Evolutionary conservation across 495 filamentous ascomycete species (phyloP), one percentile per base, ranked within the genome.

Genomic region (Penicillium diatomitis): DNA sequence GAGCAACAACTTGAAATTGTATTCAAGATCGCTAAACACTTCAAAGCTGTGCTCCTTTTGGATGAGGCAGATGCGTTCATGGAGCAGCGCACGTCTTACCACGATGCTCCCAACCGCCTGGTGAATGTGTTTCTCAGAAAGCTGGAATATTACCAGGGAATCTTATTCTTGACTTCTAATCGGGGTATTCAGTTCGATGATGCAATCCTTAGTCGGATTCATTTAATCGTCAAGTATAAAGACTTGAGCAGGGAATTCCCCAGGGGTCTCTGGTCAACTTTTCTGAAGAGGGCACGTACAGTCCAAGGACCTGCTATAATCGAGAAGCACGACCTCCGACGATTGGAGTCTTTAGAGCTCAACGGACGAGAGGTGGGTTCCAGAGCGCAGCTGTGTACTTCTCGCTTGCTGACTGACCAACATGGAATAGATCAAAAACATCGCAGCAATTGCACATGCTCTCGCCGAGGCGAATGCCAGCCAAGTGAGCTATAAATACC

Each of bases 131-230:
- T 81, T 47, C 61, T 82, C 40, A 65, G 77, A 28, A 73, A 74
- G 55, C 62, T 82, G 3, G 77, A 83, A 60, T 80, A 80, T 56
- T 81, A 73, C 41, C 61, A 74, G 37, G 65, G 67, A 33, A 47
- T 68, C 6, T 53, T 70, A 30, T 66, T 66, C 50, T 44, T 67
- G 31, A 68, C 65, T 34, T 55, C 59, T 6, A 68, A 66, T 41
- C 58, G 59, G 35, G 47, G 40, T 30, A 55, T 53, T 20, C 32
- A 56, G 36, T 58, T 63, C 56, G 71, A 77, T 50, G 61, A 74
- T 36, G 38, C 38, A 41, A 41, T 41, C 7, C 20, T 41, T 2
- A 41, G 20, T 9, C 38, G 38, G 38, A 41, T 41, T 28, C 7
- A 41, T 41, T 41, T 41, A 8, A 10, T 29, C 7, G 5, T 29